Base-by-base conservation (phyloP, 1,284 basidiomycete genomes). In the Austropuccinia psidii region DNA sequence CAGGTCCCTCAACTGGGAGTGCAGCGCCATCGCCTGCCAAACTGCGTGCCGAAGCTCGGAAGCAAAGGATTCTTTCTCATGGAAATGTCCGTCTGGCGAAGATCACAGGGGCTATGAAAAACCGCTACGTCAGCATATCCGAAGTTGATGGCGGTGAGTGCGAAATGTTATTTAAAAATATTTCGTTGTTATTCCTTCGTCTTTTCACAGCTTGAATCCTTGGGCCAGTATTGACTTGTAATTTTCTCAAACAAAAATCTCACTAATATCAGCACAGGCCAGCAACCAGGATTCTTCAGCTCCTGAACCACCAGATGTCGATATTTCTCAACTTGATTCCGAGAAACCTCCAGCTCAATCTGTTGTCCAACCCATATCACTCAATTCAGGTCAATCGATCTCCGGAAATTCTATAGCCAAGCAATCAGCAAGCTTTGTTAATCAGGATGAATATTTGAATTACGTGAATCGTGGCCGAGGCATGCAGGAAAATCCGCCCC, bases 21-120 rank as follows among this genome's bases (percentile, higher is more conserved):
- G 21, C 33, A 6, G n/a, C 33, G 11, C 61, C 61, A 5, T 73
- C 70, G 11, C 70, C 70, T 2, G 70, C 70, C 17, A 49, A 61
- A 31, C 21, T 52, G 54, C 19, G 70, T 9, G 61, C 70, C 39
- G 70, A 73, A 65, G 70, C 70, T 35, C 58, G 70, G 31, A 73
- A 73, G 39, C 61, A 65, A 54, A 73, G 65, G 37, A 52, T 73
- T n/a, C 60, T 73, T 21, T 43, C 50, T 7, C 61, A 64, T 37
- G 70, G 70, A 73, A 73, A 65, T 47, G 70, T 65, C 57, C 58
- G 70, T 15, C 54, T 73, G 37, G 70, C 70, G 19, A 73, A 73
- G 41, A 73, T 73, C 29, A 73, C 70, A 37, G 70, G 70, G 8
- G 70, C 70, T 27, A 73, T 73, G 70, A 73, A 73, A 49, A 43